These are phyloP conservation scores for Malus hybrid DNA, from an alignment of 331 rosid genomes.

Conservation along the genomic window DNA sequence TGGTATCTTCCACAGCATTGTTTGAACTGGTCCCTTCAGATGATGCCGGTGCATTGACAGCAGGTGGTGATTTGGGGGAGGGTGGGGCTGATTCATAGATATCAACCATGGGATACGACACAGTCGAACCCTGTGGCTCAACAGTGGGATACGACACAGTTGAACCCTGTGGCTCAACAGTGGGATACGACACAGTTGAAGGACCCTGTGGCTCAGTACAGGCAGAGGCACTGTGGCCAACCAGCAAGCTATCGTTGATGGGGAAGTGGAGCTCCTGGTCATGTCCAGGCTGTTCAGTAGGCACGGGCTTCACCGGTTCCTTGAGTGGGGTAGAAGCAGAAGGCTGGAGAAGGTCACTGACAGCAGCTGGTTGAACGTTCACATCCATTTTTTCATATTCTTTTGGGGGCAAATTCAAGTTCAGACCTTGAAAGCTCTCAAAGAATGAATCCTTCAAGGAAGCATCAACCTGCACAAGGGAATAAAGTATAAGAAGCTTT, in stretches of 20 bases:
- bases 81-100: neutral
- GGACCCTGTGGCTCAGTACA: neutral
- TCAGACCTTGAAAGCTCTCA: conserved; percentile 40
- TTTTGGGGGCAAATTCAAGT: conserved; percentile 52
- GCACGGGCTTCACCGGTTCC: neutral
- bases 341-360: conserved; percentile 11
- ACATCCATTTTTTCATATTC: conserved; percentile 31
- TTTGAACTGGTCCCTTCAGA: conserved; percentile 17
- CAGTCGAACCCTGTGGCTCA: neutral
- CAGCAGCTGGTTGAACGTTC: conserved; percentile 30
- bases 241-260: conserved; percentile 16
- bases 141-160: conserved; percentile 6
- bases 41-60: conserved; percentile 19
- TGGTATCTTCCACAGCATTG: conserved; percentile 38
- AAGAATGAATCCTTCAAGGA: conserved; percentile 37
- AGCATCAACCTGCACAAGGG: conserved; percentile 58
- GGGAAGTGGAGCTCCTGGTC: conserved; percentile 12
- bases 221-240: neutral
- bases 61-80: conserved; percentile 3
- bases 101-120: conserved; percentile 8
- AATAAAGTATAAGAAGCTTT: neutral
- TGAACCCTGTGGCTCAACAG: neutral
- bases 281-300: neutral
- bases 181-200: conserved; percentile 8
- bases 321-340: conserved; percentile 4